phyloP scores from a whole-genome alignment of 768 basidiomycete genomes.

The Hydnomerulius pinastri region DNA sequence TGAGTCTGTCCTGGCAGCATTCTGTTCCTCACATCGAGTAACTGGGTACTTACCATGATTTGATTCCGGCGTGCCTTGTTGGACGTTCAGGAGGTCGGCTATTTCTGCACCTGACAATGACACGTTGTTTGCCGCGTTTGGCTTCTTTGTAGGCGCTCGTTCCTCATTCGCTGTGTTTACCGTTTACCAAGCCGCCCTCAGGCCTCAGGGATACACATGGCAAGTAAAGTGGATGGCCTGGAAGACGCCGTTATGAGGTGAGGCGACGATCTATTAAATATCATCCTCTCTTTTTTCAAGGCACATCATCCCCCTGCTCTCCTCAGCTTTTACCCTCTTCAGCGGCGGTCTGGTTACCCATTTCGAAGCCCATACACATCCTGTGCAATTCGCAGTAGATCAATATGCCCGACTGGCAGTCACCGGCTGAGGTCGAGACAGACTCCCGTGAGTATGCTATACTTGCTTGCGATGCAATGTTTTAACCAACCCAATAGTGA shows the following conservation, averaged over 20 bases:
- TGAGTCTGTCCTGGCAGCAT: too few species aligned
- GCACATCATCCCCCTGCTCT: background rate
- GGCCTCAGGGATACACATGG: constrained; percentile 4
- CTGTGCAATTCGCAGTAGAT: background rate
- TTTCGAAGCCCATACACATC: background rate
- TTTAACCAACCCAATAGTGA: constrained; percentile 35
- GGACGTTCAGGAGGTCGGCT: too few species aligned
- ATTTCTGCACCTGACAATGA: too few species aligned
- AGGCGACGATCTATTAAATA: constrained; percentile 13
- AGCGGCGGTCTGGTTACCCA: background rate
- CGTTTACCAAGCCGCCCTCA: constrained; percentile 13
- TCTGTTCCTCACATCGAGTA: too few species aligned
- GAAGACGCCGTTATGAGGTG: constrained; percentile 1
- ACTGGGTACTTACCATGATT: too few species aligned
- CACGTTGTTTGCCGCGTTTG: constrained; percentile 15
- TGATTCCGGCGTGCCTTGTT: too few species aligned
- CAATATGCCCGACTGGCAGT: constrained; percentile 45
- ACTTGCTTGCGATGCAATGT: too few species aligned
- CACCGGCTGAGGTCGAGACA: constrained; percentile 35
- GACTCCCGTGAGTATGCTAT: constrained; percentile 39
- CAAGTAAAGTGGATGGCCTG: too few species aligned
- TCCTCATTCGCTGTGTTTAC: background rate
- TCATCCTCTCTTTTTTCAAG: background rate
- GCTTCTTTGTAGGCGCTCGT: constrained; percentile 12
- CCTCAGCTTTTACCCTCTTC: background rate